phyloP scores from a whole-genome alignment of 805 yeast genomes.

The Cyberlindnera xylosilytica region DNA sequence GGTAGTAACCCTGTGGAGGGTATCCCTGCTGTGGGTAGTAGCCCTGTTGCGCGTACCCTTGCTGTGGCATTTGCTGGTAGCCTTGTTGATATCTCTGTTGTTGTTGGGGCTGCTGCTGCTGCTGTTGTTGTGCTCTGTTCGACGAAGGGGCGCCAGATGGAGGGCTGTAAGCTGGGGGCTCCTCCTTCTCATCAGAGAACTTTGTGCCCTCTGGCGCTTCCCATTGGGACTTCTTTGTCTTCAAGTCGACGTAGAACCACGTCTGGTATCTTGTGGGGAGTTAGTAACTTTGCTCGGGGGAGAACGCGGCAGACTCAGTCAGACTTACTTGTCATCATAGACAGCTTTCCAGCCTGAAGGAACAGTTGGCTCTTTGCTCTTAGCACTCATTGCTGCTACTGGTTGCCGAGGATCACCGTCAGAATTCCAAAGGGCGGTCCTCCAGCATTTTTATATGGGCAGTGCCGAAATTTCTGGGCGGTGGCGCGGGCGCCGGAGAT shows the following conservation, averaged over 20 bases:
- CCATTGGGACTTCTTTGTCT: conserved; percentile 84
- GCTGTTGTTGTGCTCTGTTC: conserved; percentile 9
- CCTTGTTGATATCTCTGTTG: conserved; percentile 11
- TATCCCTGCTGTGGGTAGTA: conserved; percentile 13
- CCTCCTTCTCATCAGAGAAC: conserved; percentile 36
- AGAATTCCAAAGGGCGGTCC: no score
- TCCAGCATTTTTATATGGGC: neutral
- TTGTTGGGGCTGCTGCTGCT: conserved; percentile 13
- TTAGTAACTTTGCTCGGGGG: neutral
- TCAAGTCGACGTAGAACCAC: conserved; percentile 78
- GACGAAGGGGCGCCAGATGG: conserved; percentile 11
- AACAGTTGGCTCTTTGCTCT: conserved; percentile 42
- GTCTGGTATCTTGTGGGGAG: conserved; percentile 42
- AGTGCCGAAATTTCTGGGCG: neutral
- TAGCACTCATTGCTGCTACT: conserved; percentile 6
- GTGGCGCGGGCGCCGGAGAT: neutral
- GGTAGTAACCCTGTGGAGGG: conserved; percentile 16
- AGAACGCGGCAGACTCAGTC: neutral
- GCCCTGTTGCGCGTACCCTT: conserved; percentile 28
- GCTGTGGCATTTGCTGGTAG: conserved; percentile 28
- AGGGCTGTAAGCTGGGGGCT: conserved; percentile 36
- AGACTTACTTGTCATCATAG: conserved; percentile 50
- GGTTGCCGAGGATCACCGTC: no score
- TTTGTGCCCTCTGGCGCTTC: conserved; percentile 68
- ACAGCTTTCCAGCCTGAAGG: conserved; percentile 74